Percentiles rank a stretch among this genome's conserved stretches.
phyloP scores from a whole-genome alignment of 2,329 filamentous ascomycete genomes.

The Cryoendolithus antarcticus region DNA sequence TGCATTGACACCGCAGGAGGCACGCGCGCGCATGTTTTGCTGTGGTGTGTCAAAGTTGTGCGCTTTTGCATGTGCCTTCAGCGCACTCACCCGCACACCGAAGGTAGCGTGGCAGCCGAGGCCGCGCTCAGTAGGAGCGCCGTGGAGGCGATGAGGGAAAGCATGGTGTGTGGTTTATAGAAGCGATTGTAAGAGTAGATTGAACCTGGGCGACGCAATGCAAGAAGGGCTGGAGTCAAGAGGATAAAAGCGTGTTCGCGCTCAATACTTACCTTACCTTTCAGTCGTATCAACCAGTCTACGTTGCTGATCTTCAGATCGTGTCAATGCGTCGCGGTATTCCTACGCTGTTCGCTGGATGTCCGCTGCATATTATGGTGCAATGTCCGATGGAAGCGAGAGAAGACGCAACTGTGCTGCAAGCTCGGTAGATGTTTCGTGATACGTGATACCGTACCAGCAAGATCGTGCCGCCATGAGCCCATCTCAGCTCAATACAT shows the following conservation, averaged over 20 bases:
- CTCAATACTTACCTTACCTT: too few relatives aligned
- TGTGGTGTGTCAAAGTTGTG: neutral
- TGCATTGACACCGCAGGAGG: neutral
- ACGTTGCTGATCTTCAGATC: too few relatives aligned
- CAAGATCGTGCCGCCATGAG: too few relatives aligned
- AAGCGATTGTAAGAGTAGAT: neutral
- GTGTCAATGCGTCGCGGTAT: too few relatives aligned
- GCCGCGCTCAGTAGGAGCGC: neutral
- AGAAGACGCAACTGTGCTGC: too few relatives aligned
- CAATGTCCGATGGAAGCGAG: too few relatives aligned
- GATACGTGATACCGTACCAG: conserved; percentile 23
- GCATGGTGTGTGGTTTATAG: neutral
- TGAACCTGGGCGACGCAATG: too few relatives aligned
- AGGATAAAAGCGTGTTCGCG: too few relatives aligned
- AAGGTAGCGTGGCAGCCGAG: neutral
- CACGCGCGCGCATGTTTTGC: neutral
- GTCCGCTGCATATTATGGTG: conserved; percentile 29
- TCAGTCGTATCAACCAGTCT: conserved; percentile 20
- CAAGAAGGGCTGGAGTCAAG: too few relatives aligned
- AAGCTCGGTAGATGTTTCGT: too few relatives aligned
- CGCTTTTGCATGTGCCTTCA: neutral
- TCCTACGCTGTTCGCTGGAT: too few relatives aligned
- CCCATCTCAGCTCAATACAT: too few relatives aligned
- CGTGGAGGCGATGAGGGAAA: neutral
- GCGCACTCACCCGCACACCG: neutral